Evolutionary conservation across 2,329 filamentous ascomycete genomes (phyloP), one percentile per base, ranked within the genome.

Genomic region (Macrophomina pseudophaseolina): DNA sequence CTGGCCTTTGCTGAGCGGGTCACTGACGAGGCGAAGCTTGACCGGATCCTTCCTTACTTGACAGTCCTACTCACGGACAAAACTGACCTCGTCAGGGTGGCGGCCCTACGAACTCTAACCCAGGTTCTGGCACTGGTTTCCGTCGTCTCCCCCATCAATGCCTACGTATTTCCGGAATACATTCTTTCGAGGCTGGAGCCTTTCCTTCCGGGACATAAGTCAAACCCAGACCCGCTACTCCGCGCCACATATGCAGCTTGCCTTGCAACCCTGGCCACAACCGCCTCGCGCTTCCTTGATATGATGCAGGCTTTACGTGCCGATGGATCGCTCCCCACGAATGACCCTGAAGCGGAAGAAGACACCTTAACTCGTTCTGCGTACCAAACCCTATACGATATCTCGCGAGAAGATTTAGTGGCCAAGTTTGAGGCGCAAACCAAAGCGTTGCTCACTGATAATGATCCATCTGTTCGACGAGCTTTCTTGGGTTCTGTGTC

Each of bases 1-100:
- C 81, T 99, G 59, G 94, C 94, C 2, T 97, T 99, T 76, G 89
- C 94, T 0, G 94, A 98, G 79, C 86, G 91, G 67, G 80, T 98
- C 30, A 97, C 94, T 0, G 96, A 99, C 75, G 95, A 99, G 79
- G 94, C 94, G 3, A 98, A 97, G 77, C 83, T 99, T 58, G 96
- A 99, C 77, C 88, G 95, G 59, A 91, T 98, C 30, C 81, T 99
- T 59, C 95, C 95, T 1, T 97, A 97, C 75, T 82, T 98, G 42
- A 91, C 97, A 80, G 87, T 89, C 5, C 80, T 98, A 33, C 82
- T 99, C 12, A 90, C 88, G 68, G 95, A 99, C 74, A 88, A 89
- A 71, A 88, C 91, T 1, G 92, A 97, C 70, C 85, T 92, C 72
- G 94, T 99, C 14, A 90, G 93, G 54, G 88, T 97, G 58, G 89